Base-by-base conservation (phyloP, 1,139 yeast genomes). In the Lodderomyces beijingensis region DNA sequence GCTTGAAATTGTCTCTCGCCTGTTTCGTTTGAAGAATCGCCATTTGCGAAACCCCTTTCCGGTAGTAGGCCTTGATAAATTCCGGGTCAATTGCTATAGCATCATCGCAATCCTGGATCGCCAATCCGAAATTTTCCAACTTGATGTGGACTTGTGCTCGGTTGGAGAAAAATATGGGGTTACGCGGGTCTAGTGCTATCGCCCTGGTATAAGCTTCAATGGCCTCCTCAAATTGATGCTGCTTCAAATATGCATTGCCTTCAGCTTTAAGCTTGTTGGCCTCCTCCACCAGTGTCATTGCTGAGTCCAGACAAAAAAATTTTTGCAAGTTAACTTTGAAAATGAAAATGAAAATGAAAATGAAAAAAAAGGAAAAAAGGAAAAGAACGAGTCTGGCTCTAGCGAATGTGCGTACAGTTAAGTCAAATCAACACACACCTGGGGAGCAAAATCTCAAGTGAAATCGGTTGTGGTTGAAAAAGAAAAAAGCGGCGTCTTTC, bases 131-230 rank as follows among this genome's bases (percentile, higher is more conserved):
- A 47, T 79, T 81, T 53, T 91, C 98, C 36, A 80, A 59, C 53
- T 86, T 85, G 51, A 89, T 77, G 45, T 88, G 81, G 1, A 87
- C 95, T 42, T 87, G 94, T 0, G 98, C 96, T 42, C 96, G 68
- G 59, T 91, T 91, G 19, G 96, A 79, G 53, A 64, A 85, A 50
- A 78, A 82, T 13, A 89, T 76, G 1, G 93, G 85, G 40, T 81
- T 77, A n/a, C 64, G 49, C 4, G 74, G 61, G 46, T 83, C 83
- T 15, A 80, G 51, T 26, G 70, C 79, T 32, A 89, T 84, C n/a
- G 96, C 97, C 46, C 70, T 55, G 3, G 91, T 74, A 53, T 91
- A 91, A 9, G 69, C 54, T 4, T 72, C 80, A 20, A 86, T 65
- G 7, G 97, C 96, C 21, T 72, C 70, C 8, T 70, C 72, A 48